Base-by-base conservation (phyloP, 805 yeast genomes). In the Candida odintsovae region DNA sequence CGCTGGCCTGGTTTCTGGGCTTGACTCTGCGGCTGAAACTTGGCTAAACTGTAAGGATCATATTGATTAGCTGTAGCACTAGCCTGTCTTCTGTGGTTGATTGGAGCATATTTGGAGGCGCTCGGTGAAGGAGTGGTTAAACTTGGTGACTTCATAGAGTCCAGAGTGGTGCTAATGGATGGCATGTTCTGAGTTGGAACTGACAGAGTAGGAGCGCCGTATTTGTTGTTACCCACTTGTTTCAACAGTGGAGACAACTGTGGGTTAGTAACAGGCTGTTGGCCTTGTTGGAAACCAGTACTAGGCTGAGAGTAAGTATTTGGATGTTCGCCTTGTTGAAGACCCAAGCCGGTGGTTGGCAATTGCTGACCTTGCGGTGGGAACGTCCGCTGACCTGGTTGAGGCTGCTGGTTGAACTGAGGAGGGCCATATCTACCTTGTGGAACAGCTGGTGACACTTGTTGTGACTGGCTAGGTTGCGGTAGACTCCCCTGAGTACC, bases 81-180 rank as follows among this genome's bases (percentile, higher is more conserved):
- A 16, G 61, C 49, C 36, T 59, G 62, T 55, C 63, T 54, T 44
- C 47, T 56, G 31, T 60, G 64, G 31, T 54, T 59, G 46, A 59
- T 66, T 37, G 75, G 74, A 3, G 75, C 74, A 57, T 71, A 70
- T 45, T 59, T 69, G 0, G 70, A 57, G 11, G 65, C 61, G 39
- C 48, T 50, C 31, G 58, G 51, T 6, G 60, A 51, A 13, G 51
- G 42, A 10, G 19, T 20, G 9, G 37, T n/a, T 9, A 43, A 50
- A 22, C 21, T 38, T 41, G 59, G 58, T 3, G 60, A 53, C 26
- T 49, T 42, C 1, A 31, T 31, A 13, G 53, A 26, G 1, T 22
- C 38, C 22, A 29, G 6, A 22, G 13, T 16, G 12, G 23, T 33
- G 19, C 23, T 20, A 19, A 37, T 23, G 20, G n/a, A 35, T 28